phyloP scores from a whole-genome alignment of 495 filamentous ascomycete genomes.

The Penicillium odoratum region DNA sequence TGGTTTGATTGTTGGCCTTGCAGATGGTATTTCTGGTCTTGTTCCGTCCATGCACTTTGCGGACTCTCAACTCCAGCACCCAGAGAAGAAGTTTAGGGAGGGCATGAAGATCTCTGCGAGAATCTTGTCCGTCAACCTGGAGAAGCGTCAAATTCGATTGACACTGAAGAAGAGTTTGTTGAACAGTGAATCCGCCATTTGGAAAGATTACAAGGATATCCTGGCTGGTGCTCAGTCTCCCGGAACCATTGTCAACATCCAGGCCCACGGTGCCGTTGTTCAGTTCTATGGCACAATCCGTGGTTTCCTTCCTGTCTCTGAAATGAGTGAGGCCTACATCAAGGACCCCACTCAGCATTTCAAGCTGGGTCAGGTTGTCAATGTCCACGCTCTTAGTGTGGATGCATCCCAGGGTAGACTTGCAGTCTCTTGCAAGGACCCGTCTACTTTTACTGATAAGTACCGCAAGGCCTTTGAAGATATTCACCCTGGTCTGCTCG shows the following conservation, averaged over 20 bases:
- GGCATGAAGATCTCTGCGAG: constrained; percentile 79
- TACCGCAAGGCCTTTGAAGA: constrained; percentile 74
- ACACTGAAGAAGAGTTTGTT: constrained; percentile 93
- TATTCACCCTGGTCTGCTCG: constrained; percentile 66
- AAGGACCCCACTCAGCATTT: constrained; percentile 88
- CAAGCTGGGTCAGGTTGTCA: constrained; percentile 84
- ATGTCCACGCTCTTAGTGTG: constrained; percentile 76
- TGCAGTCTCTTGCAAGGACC: constrained; percentile 91
- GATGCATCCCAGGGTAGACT: constrained; percentile 69
- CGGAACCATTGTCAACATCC: constrained; percentile 80
- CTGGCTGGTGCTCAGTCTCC: constrained; percentile 68
- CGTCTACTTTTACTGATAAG: constrained; percentile 67
- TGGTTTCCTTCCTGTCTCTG: constrained; percentile 85
- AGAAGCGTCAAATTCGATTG: constrained; percentile 77
- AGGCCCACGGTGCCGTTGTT: constrained; percentile 78
- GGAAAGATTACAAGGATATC: constrained; percentile 73
- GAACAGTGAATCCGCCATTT: constrained; percentile 75
- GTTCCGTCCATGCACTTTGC: constrained; percentile 87
- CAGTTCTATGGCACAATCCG: constrained; percentile 85
- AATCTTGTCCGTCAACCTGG: constrained; percentile 75
- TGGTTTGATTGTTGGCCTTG: constrained; percentile 77
- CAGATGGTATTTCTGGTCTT: constrained; percentile 82
- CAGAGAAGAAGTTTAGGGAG: constrained; percentile 92
- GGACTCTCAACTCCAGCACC: constrained; percentile 83
- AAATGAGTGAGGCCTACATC: constrained; percentile 98